Evolutionary conservation across 371 early-diverging fungal genomes (phyloP), one percentile per base, ranked within the genome.

Genomic region (Mortierella sp.): DNA sequence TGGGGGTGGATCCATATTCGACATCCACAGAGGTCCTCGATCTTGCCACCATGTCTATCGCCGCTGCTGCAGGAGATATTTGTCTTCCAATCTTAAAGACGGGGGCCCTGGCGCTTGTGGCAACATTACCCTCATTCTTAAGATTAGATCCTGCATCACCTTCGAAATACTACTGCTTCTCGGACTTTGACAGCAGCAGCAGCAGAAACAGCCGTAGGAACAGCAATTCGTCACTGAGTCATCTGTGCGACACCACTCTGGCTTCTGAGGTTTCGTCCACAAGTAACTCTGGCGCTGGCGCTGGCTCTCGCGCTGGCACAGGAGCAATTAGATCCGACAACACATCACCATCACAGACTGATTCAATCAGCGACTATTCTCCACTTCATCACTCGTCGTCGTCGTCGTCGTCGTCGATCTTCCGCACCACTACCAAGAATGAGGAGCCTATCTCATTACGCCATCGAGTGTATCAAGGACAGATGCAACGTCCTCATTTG

Each of bases 401-500:
- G n/a, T n/a, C n/a, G n/a, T n/a, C n/a, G n/a, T n/a, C n/a, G n/a
- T n/a, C n/a, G n/a, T n/a, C n/a, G n/a, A n/a, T n/a, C n/a, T n/a
- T n/a, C n/a, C n/a, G n/a, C n/a, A n/a, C n/a, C n/a, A n/a, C n/a
- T 5, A 19, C 5, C 19, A 19, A 3, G 3, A 44, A 17, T 13
- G 13, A 24, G 22, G 53, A 40, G 60, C 47, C 39, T 2, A 13
- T 64, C 1, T 64, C 77, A 7, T 31, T 69, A 22, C 69, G 66
- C 28, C 69, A 76, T 46, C 45, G 50, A 2, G 27, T 65, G 0
- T 76, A 46, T n/a, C 77, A 76, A 39, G 70, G 54, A 1, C 77
- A 76, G 46, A 76, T 76, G 77, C 27, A 60, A n/a, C 57, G 55
- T 2, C 62, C 62, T 3, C 77, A 76, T 40, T 31, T 76, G n/a